These are phyloP conservation scores for Trichoderma aggressivum DNA, from an alignment of 2,329 filamentous ascomycete species.

Conservation along the genomic window DNA sequence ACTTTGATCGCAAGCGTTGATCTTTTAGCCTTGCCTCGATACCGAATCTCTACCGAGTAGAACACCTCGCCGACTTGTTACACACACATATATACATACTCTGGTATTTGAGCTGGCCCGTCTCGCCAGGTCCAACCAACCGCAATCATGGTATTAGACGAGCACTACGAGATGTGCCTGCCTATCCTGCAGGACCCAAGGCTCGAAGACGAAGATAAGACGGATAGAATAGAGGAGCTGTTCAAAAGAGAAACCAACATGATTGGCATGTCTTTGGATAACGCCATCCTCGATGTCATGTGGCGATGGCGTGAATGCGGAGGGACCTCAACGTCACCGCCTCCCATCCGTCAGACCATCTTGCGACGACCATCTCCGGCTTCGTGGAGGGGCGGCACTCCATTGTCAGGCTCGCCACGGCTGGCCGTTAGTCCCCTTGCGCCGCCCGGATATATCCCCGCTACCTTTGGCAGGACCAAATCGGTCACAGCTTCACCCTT, in stretches of 20 bases:
- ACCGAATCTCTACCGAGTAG: background rate
- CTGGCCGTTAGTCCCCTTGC: conserved; percentile 78
- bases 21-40: background rate
- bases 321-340: conserved; percentile 67
- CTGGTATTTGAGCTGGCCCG: conserved; percentile 6
- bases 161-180: conserved; percentile 86
- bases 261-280: conserved; percentile 75
- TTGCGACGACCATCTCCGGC: conserved; percentile 89
- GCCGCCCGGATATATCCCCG: conserved; percentile 77
- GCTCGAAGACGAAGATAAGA: conserved; percentile 92
- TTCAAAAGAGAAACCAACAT: conserved; percentile 75
- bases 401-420: conserved; percentile 77
- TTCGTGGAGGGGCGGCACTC: conserved; percentile 85
- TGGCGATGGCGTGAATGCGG: conserved; percentile 77
- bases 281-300: conserved; percentile 83
- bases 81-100: background rate
- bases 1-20: background rate
- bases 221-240: conserved; percentile 83
- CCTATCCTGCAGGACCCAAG: conserved; percentile 78
- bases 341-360: conserved; percentile 82
- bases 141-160: conserved; percentile 80
- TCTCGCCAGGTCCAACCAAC: background rate
- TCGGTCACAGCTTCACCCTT: conserved; percentile 85
- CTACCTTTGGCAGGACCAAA: conserved; percentile 69
- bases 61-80: background rate